Base-by-base conservation (phyloP, 2,329 filamentous ascomycete species). In the Phaeosphaeriaceae sp. region DNA sequence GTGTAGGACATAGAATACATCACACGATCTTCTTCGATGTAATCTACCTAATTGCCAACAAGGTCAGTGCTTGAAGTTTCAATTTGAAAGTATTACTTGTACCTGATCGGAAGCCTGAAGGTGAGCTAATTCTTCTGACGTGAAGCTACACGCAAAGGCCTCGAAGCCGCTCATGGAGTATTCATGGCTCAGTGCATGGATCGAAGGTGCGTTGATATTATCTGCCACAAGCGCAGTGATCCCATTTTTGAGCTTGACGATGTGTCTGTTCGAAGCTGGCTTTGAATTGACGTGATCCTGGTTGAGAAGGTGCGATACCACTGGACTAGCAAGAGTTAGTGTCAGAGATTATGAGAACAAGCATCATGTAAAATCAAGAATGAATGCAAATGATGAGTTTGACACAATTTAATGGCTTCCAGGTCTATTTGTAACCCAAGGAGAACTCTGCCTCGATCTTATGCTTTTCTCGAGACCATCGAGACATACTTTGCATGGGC, bases 161-260 rank as follows among this genome's bases (percentile, higher is more conserved):
- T 69, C 71, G 67, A 79, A 79, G 9, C 61, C 67, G 22, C 70
- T 67, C 51, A 79, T 68, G 2, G 69, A 55, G 63, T 77, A 81
- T 11, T 72, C 66, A 45, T 73, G 67, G 21, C 71, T 67, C 7
- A 69, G 67, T 3, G 56, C 20, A 19, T 56, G 52, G 1, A 61
- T 58, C 4, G 75, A 50, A 11, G 68, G 56, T n/a, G 64, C 59
- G 25, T 61, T 68, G 5, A 69, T 47, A 20, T 55, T 50, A 2
- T 70, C 57, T 1, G 75, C 49, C 45, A 62, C 57, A 2, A 62
- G 56, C 1, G 66, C 58, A 49, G 62, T 53, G 22, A 70, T 51
- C 20, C 73, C 71, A 27, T 70, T 63, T 64, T 78, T 80, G 53
- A 82, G 53, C 68, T 80, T 81, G 67, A 82, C 77, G 48, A 82